phyloP scores from a whole-genome alignment of 257 asterid species.

The Gentiana macrophylla region DNA sequence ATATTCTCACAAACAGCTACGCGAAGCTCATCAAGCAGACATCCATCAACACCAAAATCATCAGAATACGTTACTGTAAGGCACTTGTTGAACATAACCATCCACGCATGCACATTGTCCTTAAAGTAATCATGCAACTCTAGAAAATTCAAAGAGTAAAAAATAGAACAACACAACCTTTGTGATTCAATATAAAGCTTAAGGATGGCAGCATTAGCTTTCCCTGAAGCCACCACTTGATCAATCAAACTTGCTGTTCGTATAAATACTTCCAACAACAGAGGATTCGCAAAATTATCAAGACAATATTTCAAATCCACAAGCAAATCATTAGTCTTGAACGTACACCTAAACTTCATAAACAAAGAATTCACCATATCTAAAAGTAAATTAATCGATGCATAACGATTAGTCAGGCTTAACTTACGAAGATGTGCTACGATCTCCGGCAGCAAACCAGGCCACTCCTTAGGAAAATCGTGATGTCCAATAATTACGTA shows the following conservation, averaged over 20 bases:
- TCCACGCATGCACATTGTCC: slow-evolving; percentile 89
- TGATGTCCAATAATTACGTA: too few relatives aligned
- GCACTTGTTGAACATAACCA: slow-evolving; percentile 73
- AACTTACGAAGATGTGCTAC: slow-evolving; percentile 45
- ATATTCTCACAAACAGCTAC: slow-evolving; percentile 91
- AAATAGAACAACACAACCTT: slow-evolving; percentile 78
- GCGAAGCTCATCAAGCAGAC: slow-evolving; percentile 58
- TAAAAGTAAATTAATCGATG: slow-evolving; percentile 68
- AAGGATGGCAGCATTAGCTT: slow-evolving; percentile 30
- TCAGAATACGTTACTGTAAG: slow-evolving; percentile 54
- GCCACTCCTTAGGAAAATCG: slow-evolving; percentile 80
- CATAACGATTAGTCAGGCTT: slow-evolving; percentile 60
- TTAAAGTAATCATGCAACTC: slow-evolving; percentile 82
- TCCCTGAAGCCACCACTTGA: slow-evolving; percentile 34
- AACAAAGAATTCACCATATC: slow-evolving; percentile 58
- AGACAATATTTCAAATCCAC: slow-evolving; percentile 76
- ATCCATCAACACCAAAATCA: slow-evolving; percentile 63
- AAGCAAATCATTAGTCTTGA: slow-evolving; percentile 59
- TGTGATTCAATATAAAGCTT: slow-evolving; percentile 70
- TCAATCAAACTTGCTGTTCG: slow-evolving; percentile 52
- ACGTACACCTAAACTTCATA: slow-evolving; percentile 69
- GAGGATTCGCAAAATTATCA: slow-evolving; percentile 67
- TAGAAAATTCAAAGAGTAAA: slow-evolving; percentile 66
- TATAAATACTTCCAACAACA: slow-evolving; percentile 59
- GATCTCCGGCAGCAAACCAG: slow-evolving; percentile 64